phyloP scores from a whole-genome alignment of 257 asterid genomes.

The Przewalskia tangutica region DNA sequence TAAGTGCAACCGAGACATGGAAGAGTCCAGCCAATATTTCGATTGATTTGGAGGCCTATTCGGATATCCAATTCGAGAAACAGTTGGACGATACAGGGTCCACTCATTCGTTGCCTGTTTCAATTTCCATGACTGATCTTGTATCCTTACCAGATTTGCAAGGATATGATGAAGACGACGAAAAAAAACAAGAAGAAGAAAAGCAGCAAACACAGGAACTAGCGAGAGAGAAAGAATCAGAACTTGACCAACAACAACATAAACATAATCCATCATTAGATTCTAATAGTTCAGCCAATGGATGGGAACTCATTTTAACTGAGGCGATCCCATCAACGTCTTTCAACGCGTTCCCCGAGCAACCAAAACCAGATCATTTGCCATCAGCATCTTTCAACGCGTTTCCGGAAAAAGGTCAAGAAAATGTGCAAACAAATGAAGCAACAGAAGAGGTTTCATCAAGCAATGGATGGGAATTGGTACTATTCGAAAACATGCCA shows the following conservation, averaged over 20 bases:
- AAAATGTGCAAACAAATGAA: neutral
- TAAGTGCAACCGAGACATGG: conserved; percentile 48
- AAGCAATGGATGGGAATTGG: conserved; percentile 1
- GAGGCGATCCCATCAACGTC: conserved; percentile 3
- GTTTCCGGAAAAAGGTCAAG: neutral
- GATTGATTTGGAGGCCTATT: conserved; percentile 58
- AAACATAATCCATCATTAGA: neutral
- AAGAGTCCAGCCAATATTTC: conserved; percentile 47
- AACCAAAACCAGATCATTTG: neutral
- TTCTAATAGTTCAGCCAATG: neutral
- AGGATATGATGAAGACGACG: conserved; percentile 6
- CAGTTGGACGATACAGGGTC: conserved; percentile 39
- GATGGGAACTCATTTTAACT: neutral
- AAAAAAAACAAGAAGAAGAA: neutral
- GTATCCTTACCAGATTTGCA: conserved; percentile 49
- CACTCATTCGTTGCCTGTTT: conserved; percentile 44
- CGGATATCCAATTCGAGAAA: conserved; percentile 12
- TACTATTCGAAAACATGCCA: neutral
- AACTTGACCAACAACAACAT: neutral
- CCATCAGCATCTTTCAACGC: neutral
- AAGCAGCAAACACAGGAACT: neutral
- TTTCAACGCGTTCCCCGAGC: neutral
- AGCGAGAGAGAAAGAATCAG: neutral
- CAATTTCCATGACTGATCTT: conserved; percentile 33
- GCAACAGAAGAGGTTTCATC: neutral